These are phyloP conservation scores for Tylopilus plumbeoviolaceoides DNA, from an alignment of 768 basidiomycete species.

Conservation along the genomic window DNA sequence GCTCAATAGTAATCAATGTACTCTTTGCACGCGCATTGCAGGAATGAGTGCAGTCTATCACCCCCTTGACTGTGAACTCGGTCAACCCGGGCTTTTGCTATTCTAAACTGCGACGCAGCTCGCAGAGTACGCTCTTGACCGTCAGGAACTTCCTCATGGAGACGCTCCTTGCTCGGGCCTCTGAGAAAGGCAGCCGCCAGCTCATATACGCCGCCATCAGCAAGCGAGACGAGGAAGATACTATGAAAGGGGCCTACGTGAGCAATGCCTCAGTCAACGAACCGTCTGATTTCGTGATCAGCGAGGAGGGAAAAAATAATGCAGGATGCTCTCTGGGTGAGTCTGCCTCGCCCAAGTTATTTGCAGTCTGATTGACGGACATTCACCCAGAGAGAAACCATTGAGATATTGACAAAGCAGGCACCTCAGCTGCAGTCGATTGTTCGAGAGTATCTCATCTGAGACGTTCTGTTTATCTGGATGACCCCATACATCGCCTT, in stretches of 20 bases:
- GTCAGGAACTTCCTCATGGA: background rate
- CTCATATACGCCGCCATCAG: constrained; percentile 31
- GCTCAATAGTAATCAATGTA: too few relatives aligned
- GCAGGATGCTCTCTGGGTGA: constrained; percentile 35
- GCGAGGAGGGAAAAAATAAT: constrained; percentile 25
- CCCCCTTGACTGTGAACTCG: constrained; percentile 24
- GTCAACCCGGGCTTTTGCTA: constrained; percentile 31
- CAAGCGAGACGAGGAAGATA: constrained; percentile 16
- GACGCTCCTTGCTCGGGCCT: constrained; percentile 13
- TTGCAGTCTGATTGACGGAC: background rate
- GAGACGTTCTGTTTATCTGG: background rate
- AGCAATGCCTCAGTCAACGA: constrained; percentile 13
- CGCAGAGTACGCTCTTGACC: background rate
- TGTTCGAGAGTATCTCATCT: constrained; percentile 9
- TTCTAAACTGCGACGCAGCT: constrained; percentile 20
- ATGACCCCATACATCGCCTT: background rate
- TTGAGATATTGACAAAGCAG: constrained; percentile 16
- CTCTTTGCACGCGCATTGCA: too few relatives aligned
- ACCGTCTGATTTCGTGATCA: constrained; percentile 31
- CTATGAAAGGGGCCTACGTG: constrained; percentile 23
- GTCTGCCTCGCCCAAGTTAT: background rate
- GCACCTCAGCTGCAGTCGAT: constrained; percentile 14
- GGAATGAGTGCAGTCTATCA: constrained; percentile 12
- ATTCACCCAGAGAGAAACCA: constrained; percentile 15
- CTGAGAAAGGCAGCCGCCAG: constrained; percentile 34